phyloP scores from a whole-genome alignment of 306 rosid species.

The Fragaria nilgerrensis region DNA sequence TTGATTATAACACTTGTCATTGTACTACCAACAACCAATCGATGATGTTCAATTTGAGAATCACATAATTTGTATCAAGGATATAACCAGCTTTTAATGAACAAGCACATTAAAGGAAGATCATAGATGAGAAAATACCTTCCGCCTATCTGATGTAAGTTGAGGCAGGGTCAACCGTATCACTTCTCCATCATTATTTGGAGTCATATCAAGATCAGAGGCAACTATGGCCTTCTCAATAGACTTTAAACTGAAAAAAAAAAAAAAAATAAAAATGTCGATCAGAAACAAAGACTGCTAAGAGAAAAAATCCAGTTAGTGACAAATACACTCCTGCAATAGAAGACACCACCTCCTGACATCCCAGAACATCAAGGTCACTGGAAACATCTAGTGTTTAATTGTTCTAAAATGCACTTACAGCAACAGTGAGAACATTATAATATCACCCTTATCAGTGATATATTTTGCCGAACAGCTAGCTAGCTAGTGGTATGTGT shows the following conservation, averaged over 20 bases:
- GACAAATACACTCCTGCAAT: background rate
- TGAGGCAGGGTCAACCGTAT: slow-evolving; percentile 82
- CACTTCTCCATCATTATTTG: slow-evolving; percentile 89
- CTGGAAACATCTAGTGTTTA: background rate
- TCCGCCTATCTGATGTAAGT: slow-evolving; percentile 86
- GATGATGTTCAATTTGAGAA: background rate
- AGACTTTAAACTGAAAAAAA: slow-evolving; percentile 68
- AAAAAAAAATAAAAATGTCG: no score
- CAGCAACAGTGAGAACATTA: background rate
- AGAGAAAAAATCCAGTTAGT: background rate
- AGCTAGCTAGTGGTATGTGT: background rate
- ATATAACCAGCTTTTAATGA: background rate
- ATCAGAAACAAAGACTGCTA: background rate
- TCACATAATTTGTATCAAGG: background rate
- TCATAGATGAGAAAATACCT: slow-evolving; percentile 48
- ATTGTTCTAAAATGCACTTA: background rate
- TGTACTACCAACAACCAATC: background rate
- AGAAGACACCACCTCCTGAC: slow-evolving; percentile 1
- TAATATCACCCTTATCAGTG: background rate
- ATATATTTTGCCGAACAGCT: background rate
- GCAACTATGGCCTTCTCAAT: slow-evolving; percentile 93
- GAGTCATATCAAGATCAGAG: slow-evolving; percentile 90
- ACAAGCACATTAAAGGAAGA: background rate
- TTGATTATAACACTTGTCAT: background rate
- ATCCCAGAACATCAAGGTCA: slow-evolving; percentile 9